Evolutionary conservation across 768 basidiomycete genomes (phyloP).

Genomic region (Termitomyces sp.): DNA sequence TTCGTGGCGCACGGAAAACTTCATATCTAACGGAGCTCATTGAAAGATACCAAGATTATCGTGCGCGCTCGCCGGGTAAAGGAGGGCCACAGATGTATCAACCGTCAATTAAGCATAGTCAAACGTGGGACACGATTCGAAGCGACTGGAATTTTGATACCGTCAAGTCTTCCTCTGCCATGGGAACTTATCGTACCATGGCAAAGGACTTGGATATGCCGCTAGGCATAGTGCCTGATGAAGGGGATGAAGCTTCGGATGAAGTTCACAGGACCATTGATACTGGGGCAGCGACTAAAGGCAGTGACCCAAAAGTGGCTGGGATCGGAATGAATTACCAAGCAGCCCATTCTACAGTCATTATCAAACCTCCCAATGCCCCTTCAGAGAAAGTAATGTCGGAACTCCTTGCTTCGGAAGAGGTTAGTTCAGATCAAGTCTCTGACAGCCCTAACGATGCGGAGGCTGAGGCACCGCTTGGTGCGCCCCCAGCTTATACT

Average conservation of each 20-base stretch:
- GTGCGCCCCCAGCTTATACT: constrained; percentile 70
- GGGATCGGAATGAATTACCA: constrained; percentile 49
- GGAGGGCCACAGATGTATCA: constrained; percentile 52
- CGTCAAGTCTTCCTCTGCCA: constrained; percentile 62
- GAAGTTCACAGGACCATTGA: constrained; percentile 48
- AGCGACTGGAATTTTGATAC: constrained; percentile 98
- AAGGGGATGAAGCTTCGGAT: constrained; percentile 49
- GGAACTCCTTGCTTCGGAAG: constrained; percentile 26
- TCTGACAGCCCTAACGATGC: constrained; percentile 31
- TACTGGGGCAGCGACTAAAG: constrained; percentile 60
- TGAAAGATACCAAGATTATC: constrained; percentile 81
- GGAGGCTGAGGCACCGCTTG: constrained; percentile 32
- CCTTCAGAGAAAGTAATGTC: constrained; percentile 37
- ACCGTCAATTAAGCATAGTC: constrained; percentile 53
- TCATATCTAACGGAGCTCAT: constrained; percentile 83
- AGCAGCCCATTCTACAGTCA: constrained; percentile 68
- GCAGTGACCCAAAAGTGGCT: constrained; percentile 47
- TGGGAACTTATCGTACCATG: constrained; percentile 76
- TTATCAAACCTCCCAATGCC: constrained; percentile 50
- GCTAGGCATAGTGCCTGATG: constrained; percentile 54
- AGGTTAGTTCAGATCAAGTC: constrained; percentile 38
- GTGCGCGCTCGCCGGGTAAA: constrained; percentile 56
- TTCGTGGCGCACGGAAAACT: constrained; percentile 79
- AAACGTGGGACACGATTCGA: constrained; percentile 78
- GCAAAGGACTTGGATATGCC: constrained; percentile 60